Conservation (phyloP, 2,329 filamentous ascomycete species). For the Sarocladium brachiariae region DNA sequence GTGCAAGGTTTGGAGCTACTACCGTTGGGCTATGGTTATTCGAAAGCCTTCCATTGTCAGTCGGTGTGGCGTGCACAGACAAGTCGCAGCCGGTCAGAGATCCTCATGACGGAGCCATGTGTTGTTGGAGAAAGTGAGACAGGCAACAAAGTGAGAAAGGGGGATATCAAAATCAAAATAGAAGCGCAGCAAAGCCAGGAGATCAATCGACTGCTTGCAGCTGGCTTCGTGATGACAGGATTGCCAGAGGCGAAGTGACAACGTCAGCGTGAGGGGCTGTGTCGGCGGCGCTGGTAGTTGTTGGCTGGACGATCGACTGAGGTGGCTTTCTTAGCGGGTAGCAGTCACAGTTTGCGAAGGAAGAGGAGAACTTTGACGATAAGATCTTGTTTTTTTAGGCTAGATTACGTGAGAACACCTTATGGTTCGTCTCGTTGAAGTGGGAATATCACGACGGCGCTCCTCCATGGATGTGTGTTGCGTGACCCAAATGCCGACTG, state of each 20-base stretch:
- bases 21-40: neutral
- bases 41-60: neutral
- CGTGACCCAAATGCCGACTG: constrained; percentile 2
- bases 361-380: neutral
- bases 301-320: neutral
- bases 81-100: neutral
- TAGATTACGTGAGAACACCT: too few relatives aligned
- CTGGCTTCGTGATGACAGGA: neutral
- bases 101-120: neutral
- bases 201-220: neutral
- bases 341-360: neutral
- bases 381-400: neutral
- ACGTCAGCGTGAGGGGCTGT: constrained; percentile 9
- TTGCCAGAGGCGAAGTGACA: constrained; percentile 7
- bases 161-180: too few relatives aligned
- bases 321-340: neutral
- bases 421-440: too few relatives aligned
- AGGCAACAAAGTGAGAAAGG: neutral
- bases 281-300: neutral
- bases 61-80: neutral
- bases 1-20: neutral
- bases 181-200: too few relatives aligned
- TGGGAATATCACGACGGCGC: neutral
- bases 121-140: neutral
- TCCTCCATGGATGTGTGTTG: too few relatives aligned